Percentiles rank a stretch among this genome's conserved stretches.
Conservation (phyloP, 345 rosid genomes). For the Populus simonii region DNA sequence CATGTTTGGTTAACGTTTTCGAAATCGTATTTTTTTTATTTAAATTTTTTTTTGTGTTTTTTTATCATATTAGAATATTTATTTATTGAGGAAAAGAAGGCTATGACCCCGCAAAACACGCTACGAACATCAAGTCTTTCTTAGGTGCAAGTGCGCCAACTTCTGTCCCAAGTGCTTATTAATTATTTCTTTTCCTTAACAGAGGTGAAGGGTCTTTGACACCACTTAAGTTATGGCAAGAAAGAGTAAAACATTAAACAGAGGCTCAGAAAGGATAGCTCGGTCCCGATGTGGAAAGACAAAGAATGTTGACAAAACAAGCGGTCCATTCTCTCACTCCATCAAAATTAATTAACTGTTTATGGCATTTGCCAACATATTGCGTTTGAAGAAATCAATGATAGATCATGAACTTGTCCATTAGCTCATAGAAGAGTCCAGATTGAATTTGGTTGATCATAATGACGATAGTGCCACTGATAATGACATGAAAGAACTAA, state of each 20-base stretch:
- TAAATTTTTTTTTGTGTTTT: no score
- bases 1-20: background rate
- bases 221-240: background rate
- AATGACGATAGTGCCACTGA: background rate
- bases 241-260: background rate
- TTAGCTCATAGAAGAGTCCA: conserved; percentile 3
- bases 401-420: background rate
- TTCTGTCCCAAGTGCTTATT: background rate
- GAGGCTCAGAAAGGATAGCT: background rate
- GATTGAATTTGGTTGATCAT: conserved; percentile 1
- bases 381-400: background rate
- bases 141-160: background rate
- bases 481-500: background rate
- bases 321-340: background rate
- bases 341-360: background rate
- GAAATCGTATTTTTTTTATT: no score
- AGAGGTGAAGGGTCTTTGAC: background rate
- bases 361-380: background rate
- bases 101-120: background rate
- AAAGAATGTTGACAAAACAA: background rate
- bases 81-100: background rate
- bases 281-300: background rate
- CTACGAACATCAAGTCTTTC: background rate
- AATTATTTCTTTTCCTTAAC: background rate
- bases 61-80: no score